These are phyloP conservation scores for Friedmanniomyces endolithicus DNA, from an alignment of 495 filamentous ascomycete species.

Conservation along the genomic window DNA sequence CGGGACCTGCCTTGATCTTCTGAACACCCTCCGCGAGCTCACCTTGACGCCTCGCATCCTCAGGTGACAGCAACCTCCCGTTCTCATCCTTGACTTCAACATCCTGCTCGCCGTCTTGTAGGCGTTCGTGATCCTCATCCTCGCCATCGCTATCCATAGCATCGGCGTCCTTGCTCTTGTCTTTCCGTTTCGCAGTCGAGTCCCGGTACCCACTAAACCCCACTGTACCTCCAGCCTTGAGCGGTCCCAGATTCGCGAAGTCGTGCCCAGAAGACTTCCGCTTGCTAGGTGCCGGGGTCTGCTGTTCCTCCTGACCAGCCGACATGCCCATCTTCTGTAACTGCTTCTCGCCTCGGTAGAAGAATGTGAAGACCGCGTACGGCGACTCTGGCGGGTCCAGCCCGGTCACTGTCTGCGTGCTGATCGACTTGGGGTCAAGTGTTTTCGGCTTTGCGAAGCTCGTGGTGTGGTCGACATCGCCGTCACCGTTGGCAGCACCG, in stretches of 20 bases:
- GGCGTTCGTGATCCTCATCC: slow-evolving; percentile 40
- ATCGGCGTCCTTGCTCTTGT: slow-evolving; percentile 42
- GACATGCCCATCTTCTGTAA: slow-evolving; percentile 87
- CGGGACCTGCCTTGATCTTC: slow-evolving; percentile 69
- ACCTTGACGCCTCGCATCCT: slow-evolving; percentile 71
- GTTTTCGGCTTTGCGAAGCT: slow-evolving; percentile 98
- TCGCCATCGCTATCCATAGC: slow-evolving; percentile 67
- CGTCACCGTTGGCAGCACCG: slow-evolving; percentile 28
- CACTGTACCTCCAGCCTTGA: slow-evolving; percentile 70
- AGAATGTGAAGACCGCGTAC: slow-evolving; percentile 94
- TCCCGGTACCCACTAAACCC: slow-evolving; percentile 90
- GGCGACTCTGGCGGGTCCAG: slow-evolving; percentile 91
- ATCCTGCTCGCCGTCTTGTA: slow-evolving; percentile 47
- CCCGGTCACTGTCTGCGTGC: slow-evolving; percentile 96
- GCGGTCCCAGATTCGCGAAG: slow-evolving; percentile 70
- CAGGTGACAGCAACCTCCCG: slow-evolving; percentile 47
- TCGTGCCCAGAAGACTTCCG: slow-evolving; percentile 66
- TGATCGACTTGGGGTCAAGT: slow-evolving; percentile 91
- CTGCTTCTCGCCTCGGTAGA: slow-evolving; percentile 97
- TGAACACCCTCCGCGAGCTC: slow-evolving; percentile 84
- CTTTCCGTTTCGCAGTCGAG: slow-evolving; percentile 39
- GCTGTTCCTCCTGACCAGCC: slow-evolving; percentile 45
- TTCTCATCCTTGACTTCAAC: slow-evolving; percentile 56
- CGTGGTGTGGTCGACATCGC: slow-evolving; percentile 88
- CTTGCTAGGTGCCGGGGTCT: slow-evolving; percentile 46